Conservation (phyloP, 2,329 filamentous ascomycete genomes). For the Fusarium albosuccineum region DNA sequence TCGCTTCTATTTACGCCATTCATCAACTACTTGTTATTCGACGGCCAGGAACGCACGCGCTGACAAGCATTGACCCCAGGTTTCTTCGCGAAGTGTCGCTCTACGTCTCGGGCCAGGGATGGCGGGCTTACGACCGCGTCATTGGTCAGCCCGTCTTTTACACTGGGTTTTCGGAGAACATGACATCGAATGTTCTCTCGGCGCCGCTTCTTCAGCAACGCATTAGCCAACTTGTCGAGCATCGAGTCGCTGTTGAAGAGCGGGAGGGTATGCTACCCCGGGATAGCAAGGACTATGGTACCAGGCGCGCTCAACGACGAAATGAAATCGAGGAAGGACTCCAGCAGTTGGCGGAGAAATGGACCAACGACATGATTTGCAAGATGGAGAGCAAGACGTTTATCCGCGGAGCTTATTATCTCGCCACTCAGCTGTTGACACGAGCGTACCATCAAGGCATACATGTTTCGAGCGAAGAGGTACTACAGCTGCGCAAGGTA, state of each 20-base stretch:
- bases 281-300: conserved; percentile 65
- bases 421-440: conserved; percentile 88
- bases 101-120: conserved; percentile 92
- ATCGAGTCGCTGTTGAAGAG: conserved; percentile 81
- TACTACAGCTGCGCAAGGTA: conserved; percentile 83
- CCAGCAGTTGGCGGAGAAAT: conserved; percentile 83
- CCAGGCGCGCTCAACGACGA: conserved; percentile 66
- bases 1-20: neutral
- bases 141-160: conserved; percentile 97
- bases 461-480: conserved; percentile 95
- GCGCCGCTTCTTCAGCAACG: conserved; percentile 80
- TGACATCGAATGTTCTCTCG: conserved; percentile 82
- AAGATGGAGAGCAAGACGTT: conserved; percentile 97
- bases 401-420: conserved; percentile 91
- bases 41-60: neutral
- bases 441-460: conserved; percentile 97
- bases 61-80: conserved; percentile 57
- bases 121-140: conserved; percentile 92
- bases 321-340: conserved; percentile 79
- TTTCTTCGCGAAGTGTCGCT: conserved; percentile 95
- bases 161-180: conserved; percentile 88
- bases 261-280: conserved; percentile 75
- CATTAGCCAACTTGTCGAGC: conserved; percentile 81
- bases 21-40: neutral
- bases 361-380: conserved; percentile 97